Evolutionary conservation across 2,329 filamentous ascomycete species (phyloP), one percentile per base, ranked within the genome.

Genomic region (Aspergillus sp.): DNA sequence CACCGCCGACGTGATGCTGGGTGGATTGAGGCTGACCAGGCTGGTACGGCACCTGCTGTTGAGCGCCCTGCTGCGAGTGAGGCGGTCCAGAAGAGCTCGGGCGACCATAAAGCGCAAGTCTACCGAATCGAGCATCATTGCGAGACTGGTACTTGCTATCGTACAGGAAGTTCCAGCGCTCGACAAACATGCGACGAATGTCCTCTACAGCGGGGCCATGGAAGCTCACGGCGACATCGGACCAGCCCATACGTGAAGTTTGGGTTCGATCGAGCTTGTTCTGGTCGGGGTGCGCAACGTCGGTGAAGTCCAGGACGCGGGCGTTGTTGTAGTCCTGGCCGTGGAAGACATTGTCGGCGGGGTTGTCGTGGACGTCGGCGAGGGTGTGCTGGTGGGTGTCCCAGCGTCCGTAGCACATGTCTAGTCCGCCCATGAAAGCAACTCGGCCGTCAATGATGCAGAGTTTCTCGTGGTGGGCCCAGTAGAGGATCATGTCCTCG

Each of bases 281-380:
- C 61, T 92, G 85, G 61, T 93, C 84, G 85, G 88, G 96, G 61
- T 95, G 83, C 19, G 83, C 76, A 20, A 93, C 89, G 65, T 91
- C 86, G 46, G 86, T 82, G 72, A 95, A 93, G 73, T 95, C 93
- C 70, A 89, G 89, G 34, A 96, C 86, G 51, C 87, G 82, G 22
- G 91, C 91, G 65, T 96, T 96, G 77, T 96, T 96, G 79, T 90
- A 96, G 68, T 96, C 93, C 70, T 96, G 93, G 1, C 93, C 92
- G 0, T 91, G 90, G 73, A 93, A 96, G 11, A 96, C 74, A 44
- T 90, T 91, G 24, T 84, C 79, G 58, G 91, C 85, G 22, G 96
- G 71, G 71, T 96, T 84, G 0, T 91, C 91, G 70, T 96, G 92
- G 13, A 87, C 87, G 74, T 96, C 91, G 4, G 91, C 85, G 62